Base-by-base conservation (phyloP, 1,284 basidiomycete species). In the Golubevia pallescens region DNA sequence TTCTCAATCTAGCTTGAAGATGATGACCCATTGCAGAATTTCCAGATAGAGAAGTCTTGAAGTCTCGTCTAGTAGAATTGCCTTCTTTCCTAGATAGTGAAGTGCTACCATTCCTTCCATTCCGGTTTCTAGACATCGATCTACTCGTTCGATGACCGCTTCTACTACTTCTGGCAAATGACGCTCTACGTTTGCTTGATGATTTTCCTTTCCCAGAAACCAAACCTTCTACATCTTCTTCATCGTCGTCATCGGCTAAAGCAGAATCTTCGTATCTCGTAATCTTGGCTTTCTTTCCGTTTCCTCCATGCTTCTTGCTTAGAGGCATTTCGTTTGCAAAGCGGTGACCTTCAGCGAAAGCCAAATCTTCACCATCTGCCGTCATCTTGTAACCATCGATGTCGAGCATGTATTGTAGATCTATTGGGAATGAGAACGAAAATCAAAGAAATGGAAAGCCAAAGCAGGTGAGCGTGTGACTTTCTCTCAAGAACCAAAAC, bases 321-420 rank as follows among this genome's bases (percentile, higher is more conserved):
- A 84, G 75, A 0, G 82, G 81, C 67, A 77, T 67, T 65, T 84
- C 80, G 55, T 80, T 72, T 7, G 82, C 77, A 32, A 86, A 78
- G 19, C 84, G 70, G 62, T 77, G 62, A 34, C 79, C 72, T 60
- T 80, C 73, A 32, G 69, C 67, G 21, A 72, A 74, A 1, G 80
- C 79, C 3, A 85, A 57, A 14, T 71, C 69, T 57, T 81, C 68
- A 10, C 79, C 85, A 21, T 81, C 75, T 6, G 75, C 48, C 2
- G 80, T 81, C 70, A 84, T 69, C 64, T 84, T 83, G 74, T 84
- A 84, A 8, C 81, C 81, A 32, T 84, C 81, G 77, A 84, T 84
- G 51, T 84, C 81, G 55, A 84, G 73, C 72, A 81, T 77, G 55
- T 75, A 21, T 62, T 62, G 21, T 19, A 48, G 42, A 48, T 48